phyloP scores from a whole-genome alignment of 352 stramenopile genomes.

The Phytophthora syringae region DNA sequence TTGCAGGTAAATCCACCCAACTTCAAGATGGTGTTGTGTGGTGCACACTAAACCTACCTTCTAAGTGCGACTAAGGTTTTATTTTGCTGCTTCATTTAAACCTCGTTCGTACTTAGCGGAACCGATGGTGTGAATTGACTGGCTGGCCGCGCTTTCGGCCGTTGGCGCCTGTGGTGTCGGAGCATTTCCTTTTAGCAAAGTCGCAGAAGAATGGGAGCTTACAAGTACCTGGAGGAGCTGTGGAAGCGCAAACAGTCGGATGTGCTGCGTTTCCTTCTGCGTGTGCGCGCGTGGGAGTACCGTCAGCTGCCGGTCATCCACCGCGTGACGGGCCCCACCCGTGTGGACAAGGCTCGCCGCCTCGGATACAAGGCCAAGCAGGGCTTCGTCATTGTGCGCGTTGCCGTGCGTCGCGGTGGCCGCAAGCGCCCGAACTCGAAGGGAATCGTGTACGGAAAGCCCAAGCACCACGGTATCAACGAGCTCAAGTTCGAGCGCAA shows the following conservation, averaged over 20 bases:
- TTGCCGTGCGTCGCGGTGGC: slow-evolving; percentile 97
- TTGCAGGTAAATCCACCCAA: not conserved
- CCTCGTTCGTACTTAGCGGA: slow-evolving; percentile 4
- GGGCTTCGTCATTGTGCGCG: slow-evolving; percentile 97
- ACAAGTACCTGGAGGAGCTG: slow-evolving; percentile 99
- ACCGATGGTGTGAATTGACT: slow-evolving; percentile 13
- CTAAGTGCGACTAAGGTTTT: not conserved
- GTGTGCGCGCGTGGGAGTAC: slow-evolving; percentile 98
- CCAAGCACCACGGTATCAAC: slow-evolving; percentile 99
- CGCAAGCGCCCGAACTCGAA: slow-evolving; percentile 99
- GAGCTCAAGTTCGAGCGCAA: slow-evolving; percentile 99
- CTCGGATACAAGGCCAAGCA: slow-evolving; percentile 99
- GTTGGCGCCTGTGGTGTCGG: not conserved
- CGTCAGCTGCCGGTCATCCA: slow-evolving; percentile 98
- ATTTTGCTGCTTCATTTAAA: not conserved
- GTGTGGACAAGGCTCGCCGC: slow-evolving; percentile 99
- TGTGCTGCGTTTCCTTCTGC: slow-evolving; percentile 99
- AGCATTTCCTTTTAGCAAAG: slow-evolving; percentile 52
- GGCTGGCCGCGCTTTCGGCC: slow-evolving; percentile 3
- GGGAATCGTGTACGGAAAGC: slow-evolving; percentile 99
- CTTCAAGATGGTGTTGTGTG: slow-evolving; percentile 9
- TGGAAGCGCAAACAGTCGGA: slow-evolving; percentile 99
- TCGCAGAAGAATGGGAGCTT: slow-evolving; percentile 95
- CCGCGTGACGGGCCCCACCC: slow-evolving; percentile 94
- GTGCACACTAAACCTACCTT: not conserved